Evolutionary conservation across 192 early-diverging fungal genomes (phyloP).

Genomic region (Phycomyces nitens): DNA sequence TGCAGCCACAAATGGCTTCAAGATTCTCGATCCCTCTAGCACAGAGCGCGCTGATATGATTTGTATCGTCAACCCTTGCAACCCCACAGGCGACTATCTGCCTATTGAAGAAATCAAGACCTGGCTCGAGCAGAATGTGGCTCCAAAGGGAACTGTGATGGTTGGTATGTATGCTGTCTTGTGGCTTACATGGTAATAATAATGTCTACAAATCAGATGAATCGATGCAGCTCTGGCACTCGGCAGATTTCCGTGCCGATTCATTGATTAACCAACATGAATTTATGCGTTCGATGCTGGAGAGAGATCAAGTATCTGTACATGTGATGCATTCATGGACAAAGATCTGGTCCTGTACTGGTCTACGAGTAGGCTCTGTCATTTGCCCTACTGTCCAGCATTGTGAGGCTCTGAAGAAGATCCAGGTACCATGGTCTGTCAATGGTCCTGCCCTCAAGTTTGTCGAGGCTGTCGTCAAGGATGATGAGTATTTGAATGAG

Average conservation of each 20-base stretch:
- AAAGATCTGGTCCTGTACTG: slow-evolving; percentile 91
- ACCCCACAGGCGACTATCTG: slow-evolving; percentile 87
- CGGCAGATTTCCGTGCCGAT: slow-evolving; percentile 71
- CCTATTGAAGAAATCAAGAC: slow-evolving; percentile 66
- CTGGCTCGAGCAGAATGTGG: slow-evolving; percentile 74
- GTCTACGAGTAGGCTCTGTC: slow-evolving; percentile 82
- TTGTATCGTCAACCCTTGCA: slow-evolving; percentile 91
- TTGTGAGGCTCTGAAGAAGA: slow-evolving; percentile 67
- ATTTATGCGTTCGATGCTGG: slow-evolving; percentile 59
- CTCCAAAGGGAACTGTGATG: slow-evolving; percentile 75
- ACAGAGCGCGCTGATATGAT: slow-evolving; percentile 62
- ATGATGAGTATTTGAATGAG: slow-evolving; percentile 62
- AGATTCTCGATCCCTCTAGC: slow-evolving; percentile 56
- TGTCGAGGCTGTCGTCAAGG: slow-evolving; percentile 71
- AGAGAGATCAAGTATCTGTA: slow-evolving; percentile 65
- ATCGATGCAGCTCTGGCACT: slow-evolving; percentile 95
- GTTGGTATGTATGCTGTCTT: slow-evolving; percentile 76
- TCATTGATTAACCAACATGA: slow-evolving; percentile 75
- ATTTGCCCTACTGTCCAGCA: slow-evolving; percentile 79
- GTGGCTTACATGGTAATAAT: too few species aligned
- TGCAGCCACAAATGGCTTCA: slow-evolving; percentile 70
- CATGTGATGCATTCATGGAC: slow-evolving; percentile 94
- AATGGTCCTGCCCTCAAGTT: slow-evolving; percentile 85
- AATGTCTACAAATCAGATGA: too few species aligned
- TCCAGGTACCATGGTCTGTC: slow-evolving; percentile 92